Base-by-base conservation (phyloP, 2,329 filamentous ascomycete species). In the Epichloe bromicola region DNA sequence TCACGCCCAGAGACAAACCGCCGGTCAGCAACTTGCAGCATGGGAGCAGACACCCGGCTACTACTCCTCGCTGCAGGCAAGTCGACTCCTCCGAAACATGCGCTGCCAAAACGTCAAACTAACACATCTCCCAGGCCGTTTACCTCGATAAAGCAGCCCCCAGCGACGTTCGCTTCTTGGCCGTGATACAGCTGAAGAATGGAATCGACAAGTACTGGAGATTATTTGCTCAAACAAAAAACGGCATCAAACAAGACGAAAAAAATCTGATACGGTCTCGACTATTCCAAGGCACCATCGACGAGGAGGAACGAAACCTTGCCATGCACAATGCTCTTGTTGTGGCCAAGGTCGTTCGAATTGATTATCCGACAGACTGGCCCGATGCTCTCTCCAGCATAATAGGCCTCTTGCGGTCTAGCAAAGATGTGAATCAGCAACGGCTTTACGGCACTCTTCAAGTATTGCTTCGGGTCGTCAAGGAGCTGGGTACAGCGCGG, bases 151-250 rank as follows among this genome's bases (percentile, higher is more conserved):
- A 81, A 54, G 80, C 81, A 2, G 72, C 94, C 1, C 86, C 88
- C 1, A 69, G 80, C 52, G 83, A 94, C 60, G 79, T 91, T 49
- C 86, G 93, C 54, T 89, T 95, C 61, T 82, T 96, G 11, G 86
- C 91, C 50, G 81, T 97, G 52, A 95, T 97, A 58, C 87, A 95
- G 64, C 76, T 98, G 50, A 97, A 97, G 66, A 96, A 97, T 66
- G 93, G 90, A 51, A 90, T 97, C 67, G 91, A 97, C 65, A 89
- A 85, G 64, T 88, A 89, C 67, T 98, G 93, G 93, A 79, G 93
- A 14, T 58, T 69, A n/a, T 63, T 88, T 76, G 63, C 70, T 36
- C 58, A 68, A 52, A 48, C 64, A 30, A 74, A 72, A 63, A 86
- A 86, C 36, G 81, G 87, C 47, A 78, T 85, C 51, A 81, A 83